Percentiles rank a stretch among this genome's conserved stretches.
These are phyloP conservation scores for Fraxinus nigra DNA, from an alignment of 305 asterid species.

Conservation along the genomic window DNA sequence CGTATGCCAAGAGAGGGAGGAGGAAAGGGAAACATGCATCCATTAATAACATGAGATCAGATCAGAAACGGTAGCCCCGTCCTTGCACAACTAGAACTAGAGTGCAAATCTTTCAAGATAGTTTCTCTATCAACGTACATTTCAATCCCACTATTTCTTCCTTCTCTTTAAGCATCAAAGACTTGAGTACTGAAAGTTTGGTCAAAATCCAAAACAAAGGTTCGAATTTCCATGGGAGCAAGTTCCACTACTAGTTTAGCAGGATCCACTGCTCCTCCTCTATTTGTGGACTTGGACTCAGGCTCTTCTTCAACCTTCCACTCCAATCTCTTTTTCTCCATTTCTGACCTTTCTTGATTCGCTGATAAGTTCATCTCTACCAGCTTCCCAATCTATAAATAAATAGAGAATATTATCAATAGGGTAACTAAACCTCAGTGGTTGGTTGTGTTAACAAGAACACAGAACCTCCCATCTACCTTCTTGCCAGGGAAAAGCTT, in stretches of 20 bases:
- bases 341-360: slow-evolving; percentile 63
- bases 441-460: not conserved
- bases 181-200: not conserved
- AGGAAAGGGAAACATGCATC: not conserved
- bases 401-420: not conserved
- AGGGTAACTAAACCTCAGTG: not conserved
- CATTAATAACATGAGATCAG: not conserved
- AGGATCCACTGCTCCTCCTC: slow-evolving; percentile 53
- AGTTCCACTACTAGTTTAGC: slow-evolving; percentile 1
- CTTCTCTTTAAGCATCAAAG: not conserved
- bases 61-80: not conserved
- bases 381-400: slow-evolving; percentile 42
- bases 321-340: slow-evolving; percentile 57
- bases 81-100: not conserved
- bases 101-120: not conserved
- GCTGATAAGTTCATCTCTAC: slow-evolving; percentile 60
- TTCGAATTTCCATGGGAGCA: slow-evolving; percentile 6
- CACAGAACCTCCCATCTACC: slow-evolving; percentile 32
- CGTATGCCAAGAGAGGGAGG: not conserved
- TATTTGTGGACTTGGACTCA: slow-evolving; percentile 5
- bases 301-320: slow-evolving; percentile 47
- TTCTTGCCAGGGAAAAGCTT: slow-evolving; percentile 48
- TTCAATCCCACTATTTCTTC: not conserved
- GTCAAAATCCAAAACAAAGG: not conserved
- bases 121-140: not conserved